These are phyloP conservation scores for Aspergillus floridensis DNA, from an alignment of 2,329 filamentous ascomycete genomes.

Conservation along the genomic window DNA sequence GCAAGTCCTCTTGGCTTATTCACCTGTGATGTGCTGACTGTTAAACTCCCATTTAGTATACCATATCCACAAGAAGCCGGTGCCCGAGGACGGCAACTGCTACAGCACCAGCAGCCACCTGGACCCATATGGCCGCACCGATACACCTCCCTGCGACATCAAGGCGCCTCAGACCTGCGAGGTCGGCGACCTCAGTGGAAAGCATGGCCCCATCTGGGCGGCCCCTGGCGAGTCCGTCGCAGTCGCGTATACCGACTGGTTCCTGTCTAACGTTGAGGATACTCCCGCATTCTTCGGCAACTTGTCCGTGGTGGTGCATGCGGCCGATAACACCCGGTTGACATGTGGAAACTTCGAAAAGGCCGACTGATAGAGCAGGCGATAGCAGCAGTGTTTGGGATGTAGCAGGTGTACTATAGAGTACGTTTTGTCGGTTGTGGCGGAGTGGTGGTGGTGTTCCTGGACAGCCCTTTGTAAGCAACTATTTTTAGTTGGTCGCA, in stretches of 20 bases:
- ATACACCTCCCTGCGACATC: constrained; percentile 60
- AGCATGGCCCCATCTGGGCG: constrained; percentile 61
- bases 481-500: background rate
- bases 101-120: constrained; percentile 65
- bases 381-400: background rate
- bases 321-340: constrained; percentile 52
- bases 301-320: constrained; percentile 55
- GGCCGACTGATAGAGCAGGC: background rate
- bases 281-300: constrained; percentile 53
- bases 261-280: constrained; percentile 44
- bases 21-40: background rate
- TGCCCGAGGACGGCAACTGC: constrained; percentile 69
- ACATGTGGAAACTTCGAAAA: constrained; percentile 57
- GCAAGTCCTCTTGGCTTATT: constrained; percentile 1
- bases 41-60: constrained; percentile 49
- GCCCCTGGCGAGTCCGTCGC: constrained; percentile 40
- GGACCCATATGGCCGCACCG: constrained; percentile 66
- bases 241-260: constrained; percentile 47
- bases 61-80: constrained; percentile 67
- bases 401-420: background rate
- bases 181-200: constrained; percentile 73
- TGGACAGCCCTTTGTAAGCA: background rate
- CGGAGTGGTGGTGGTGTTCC: background rate
- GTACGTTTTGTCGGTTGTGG: background rate
- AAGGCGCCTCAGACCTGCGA: constrained; percentile 63